Conservation (phyloP, 495 filamentous ascomycete genomes). For the Lichenothelia convexa region DNA sequence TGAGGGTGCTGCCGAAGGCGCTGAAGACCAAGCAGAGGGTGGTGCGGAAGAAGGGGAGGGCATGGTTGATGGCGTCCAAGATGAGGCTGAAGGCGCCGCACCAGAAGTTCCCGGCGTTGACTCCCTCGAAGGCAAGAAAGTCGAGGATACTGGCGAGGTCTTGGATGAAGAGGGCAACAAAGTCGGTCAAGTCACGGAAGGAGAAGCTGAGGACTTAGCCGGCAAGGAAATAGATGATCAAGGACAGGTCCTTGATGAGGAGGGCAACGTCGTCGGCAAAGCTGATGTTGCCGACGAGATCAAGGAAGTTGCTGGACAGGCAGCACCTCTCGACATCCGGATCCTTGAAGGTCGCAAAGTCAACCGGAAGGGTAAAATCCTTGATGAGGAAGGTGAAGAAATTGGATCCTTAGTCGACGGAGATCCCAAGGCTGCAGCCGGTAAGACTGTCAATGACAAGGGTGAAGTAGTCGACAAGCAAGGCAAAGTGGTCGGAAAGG, state of each 20-base stretch:
- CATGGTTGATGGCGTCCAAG: not conserved
- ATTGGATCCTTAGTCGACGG: conserved; percentile 33
- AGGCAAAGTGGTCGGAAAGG: conserved; percentile 31
- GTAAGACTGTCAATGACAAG: conserved; percentile 32
- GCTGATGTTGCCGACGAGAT: conserved; percentile 12
- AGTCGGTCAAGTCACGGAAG: conserved; percentile 21
- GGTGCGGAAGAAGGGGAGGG: not conserved
- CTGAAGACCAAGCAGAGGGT: conserved; percentile 8
- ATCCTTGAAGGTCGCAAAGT: conserved; percentile 33
- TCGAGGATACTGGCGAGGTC: conserved; percentile 20
- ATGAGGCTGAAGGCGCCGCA: conserved; percentile 9
- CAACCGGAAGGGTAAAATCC: conserved; percentile 37
- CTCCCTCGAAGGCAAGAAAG: conserved; percentile 21
- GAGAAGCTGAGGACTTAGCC: conserved; percentile 20
- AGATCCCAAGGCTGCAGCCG: conserved; percentile 25
- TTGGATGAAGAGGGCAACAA: conserved; percentile 26
- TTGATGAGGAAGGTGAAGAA: conserved; percentile 33
- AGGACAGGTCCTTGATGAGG: conserved; percentile 26
- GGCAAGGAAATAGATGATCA: conserved; percentile 23
- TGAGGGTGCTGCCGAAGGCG: conserved; percentile 19
- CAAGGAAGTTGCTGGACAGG: conserved; percentile 14
- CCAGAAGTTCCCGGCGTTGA: conserved; percentile 19
- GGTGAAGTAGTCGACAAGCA: conserved; percentile 32
- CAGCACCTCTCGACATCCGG: conserved; percentile 23
- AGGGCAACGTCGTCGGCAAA: conserved; percentile 24